Conservation (phyloP, 352 stramenopile species). For the Pythium myriotylum region DNA sequence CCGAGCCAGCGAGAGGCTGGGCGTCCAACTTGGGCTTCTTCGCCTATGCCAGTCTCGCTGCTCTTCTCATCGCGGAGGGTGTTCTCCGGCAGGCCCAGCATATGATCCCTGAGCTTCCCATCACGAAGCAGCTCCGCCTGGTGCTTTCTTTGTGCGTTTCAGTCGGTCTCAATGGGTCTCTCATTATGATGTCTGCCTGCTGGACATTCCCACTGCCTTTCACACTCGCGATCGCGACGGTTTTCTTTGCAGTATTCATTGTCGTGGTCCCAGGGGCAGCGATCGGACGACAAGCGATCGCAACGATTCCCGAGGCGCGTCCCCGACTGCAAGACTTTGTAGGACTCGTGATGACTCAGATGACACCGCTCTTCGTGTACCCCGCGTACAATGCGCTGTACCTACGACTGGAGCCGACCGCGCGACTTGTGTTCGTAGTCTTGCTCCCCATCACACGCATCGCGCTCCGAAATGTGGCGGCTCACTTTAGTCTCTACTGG, state of each 20-base stretch:
- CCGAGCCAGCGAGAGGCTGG: not conserved
- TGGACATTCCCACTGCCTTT: constrained; percentile 33
- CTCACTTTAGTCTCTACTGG: constrained; percentile 18
- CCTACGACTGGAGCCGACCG: not conserved
- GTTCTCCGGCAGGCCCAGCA: not conserved
- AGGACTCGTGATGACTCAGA: not conserved
- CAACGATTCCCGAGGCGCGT: constrained; percentile 14
- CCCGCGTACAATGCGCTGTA: constrained; percentile 15
- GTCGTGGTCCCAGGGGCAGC: constrained; percentile 12
- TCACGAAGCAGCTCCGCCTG: not conserved
- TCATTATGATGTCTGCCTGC: not conserved
- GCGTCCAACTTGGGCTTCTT: not conserved
- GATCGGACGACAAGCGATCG: constrained; percentile 21
- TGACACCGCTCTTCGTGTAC: constrained; percentile 2
- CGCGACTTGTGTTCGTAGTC: constrained; percentile 15
- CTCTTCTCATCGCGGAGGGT: not conserved
- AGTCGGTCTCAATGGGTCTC: not conserved
- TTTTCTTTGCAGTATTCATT: constrained; percentile 25
- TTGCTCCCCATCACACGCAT: constrained; percentile 26
- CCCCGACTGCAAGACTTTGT: constrained; percentile 14
- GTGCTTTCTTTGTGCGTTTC: not conserved
- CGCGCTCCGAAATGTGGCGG: constrained; percentile 27
- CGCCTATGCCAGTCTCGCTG: not conserved
- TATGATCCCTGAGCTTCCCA: not conserved
- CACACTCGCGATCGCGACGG: constrained; percentile 26